Evolutionary conservation across 2,329 filamentous ascomycete species (phyloP).

Genomic region (Diaporthe sp.): DNA sequence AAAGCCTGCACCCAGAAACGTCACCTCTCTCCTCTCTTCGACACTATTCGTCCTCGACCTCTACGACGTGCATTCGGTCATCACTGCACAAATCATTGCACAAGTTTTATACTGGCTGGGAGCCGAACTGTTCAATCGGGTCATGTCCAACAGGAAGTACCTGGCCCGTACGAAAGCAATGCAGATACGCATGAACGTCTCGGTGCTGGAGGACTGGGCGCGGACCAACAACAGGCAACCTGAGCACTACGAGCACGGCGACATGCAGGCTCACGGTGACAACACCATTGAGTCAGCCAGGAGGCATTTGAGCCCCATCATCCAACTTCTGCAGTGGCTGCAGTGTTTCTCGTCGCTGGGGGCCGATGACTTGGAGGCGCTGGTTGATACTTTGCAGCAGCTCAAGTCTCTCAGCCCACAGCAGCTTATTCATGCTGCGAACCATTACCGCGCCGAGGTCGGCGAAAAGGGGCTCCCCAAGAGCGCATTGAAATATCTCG

Average conservation of each 20-base stretch:
- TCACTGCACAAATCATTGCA: constrained; percentile 89
- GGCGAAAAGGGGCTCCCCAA: constrained; percentile 93
- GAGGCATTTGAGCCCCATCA: constrained; percentile 86
- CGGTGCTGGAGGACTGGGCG: constrained; percentile 95
- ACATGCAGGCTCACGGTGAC: constrained; percentile 86
- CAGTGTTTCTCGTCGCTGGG: constrained; percentile 96
- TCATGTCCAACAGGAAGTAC: constrained; percentile 96
- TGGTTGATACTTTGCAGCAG: constrained; percentile 90
- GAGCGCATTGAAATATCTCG: constrained; percentile 86
- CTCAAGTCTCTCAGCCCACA: constrained; percentile 85
- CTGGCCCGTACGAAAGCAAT: constrained; percentile 97
- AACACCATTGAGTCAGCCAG: constrained; percentile 86
- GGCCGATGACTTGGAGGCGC: constrained; percentile 84
- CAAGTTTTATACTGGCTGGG: constrained; percentile 97
- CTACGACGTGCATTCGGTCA: constrained; percentile 99
- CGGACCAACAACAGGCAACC: constrained; percentile 91
- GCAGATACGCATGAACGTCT: constrained; percentile 99
- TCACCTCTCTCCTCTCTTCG: constrained; percentile 93
- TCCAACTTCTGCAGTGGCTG: constrained; percentile 95
- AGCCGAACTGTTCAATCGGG: constrained; percentile 95
- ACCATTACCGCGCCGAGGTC: constrained; percentile 93
- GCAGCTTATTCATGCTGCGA: constrained; percentile 90
- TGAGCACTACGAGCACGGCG: constrained; percentile 94
- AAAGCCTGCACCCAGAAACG: constrained; percentile 92
- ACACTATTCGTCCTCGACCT: constrained; percentile 96